Evolutionary conservation across 371 early-diverging fungal species (phyloP).

Genomic region (Fennellomyces sp.): DNA sequence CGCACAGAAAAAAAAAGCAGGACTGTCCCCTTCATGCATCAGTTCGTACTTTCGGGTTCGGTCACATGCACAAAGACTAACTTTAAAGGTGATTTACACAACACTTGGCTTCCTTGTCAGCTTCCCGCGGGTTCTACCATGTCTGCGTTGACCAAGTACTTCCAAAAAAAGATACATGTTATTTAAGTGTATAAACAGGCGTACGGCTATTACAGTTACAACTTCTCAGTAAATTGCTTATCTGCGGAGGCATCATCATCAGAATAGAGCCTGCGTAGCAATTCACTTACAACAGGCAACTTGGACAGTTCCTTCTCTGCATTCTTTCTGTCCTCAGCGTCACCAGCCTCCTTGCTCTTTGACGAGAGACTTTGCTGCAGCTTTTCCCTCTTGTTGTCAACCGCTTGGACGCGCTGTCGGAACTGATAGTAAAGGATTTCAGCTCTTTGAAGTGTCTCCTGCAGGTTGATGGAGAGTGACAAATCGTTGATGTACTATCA

Average conservation of each 20-base stretch:
- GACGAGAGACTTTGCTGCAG: background rate
- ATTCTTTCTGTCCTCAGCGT: background rate
- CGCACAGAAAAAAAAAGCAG: background rate
- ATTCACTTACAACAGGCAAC: conserved; percentile 7
- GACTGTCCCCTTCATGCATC: too few species aligned
- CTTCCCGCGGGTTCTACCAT: too few species aligned
- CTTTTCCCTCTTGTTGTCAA: conserved; percentile 25
- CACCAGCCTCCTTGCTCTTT: background rate
- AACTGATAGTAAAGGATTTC: conserved; percentile 82
- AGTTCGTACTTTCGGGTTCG: too few species aligned
- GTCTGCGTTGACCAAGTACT: too few species aligned
- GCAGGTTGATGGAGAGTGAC: conserved; percentile 74
- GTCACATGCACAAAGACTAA: too few species aligned
- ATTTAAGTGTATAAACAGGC: too few species aligned
- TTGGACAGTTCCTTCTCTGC: conserved; percentile 5
- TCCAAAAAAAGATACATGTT: too few species aligned
- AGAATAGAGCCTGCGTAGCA: background rate
- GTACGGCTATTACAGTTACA: too few species aligned
- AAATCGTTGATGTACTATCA: conserved; percentile 88
- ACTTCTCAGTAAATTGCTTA: too few species aligned
- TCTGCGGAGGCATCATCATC: background rate
- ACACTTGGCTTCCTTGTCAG: too few species aligned
- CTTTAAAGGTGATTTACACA: too few species aligned
- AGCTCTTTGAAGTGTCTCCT: conserved; percentile 78
- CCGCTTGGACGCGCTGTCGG: conserved; percentile 51